Base-by-base conservation (phyloP, 148 eudicot genomes). In the Drosera capensis region DNA sequence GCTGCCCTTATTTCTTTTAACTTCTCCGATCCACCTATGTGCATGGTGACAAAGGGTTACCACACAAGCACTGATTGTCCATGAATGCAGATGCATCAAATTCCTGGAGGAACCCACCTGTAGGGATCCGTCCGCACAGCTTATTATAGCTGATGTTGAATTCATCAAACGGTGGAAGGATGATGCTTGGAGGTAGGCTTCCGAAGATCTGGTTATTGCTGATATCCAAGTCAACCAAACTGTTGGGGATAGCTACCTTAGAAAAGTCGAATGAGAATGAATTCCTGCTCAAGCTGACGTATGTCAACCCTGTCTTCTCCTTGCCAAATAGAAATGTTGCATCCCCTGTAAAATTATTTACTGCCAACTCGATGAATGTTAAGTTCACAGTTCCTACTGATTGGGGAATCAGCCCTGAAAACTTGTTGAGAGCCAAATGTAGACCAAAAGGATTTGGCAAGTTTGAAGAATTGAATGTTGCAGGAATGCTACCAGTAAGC, bases 41-140 rank as follows among this genome's bases (percentile, higher is more conserved):
- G 17, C 67, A 63, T 36, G 59, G 35, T 11, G 65, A 15, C 44
- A 65, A 51, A 5, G 71, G 67, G 51, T 62, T 14, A 20, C 67
- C 67, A 36, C 71, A 67, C n/a, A 67, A 54, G 42, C 71, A 67
- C 48, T 60, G 56, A 25, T 67, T 67, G 34, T 60, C 54, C 28
- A 20, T 31, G 45, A 60, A 67, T 14, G 14, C 12, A 22, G 31
- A n/a, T 9, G 38, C 17, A 7, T 29, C 52, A 41, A 60, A 56
- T 11, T 26, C 30, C 23, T 22, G 24, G 58, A 44, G 24, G 1
- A 3, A 3, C 5, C 44, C 44, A n/a, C 49, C 58, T 8, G 24
- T 9, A 0, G 71, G 71, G 5, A 66, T 60, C 18, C 43, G 23
- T 3, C 66, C 71, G 34, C 71, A 67, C 5, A 67, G 60, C 37